Evolutionary conservation across 2,329 filamentous ascomycete species (phyloP).

Genomic region (Truncatella angustata): DNA sequence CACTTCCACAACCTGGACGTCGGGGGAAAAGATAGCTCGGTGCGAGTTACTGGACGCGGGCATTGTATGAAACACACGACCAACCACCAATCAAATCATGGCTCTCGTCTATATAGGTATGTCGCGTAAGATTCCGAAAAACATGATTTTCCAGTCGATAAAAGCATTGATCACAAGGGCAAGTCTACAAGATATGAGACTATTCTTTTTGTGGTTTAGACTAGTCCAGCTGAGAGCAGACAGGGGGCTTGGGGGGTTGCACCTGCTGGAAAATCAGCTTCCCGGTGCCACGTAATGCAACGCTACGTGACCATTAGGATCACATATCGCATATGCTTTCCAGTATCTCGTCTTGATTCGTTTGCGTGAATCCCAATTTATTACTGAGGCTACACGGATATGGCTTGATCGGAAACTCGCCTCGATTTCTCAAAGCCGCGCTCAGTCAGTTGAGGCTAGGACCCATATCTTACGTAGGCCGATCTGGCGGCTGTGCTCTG

Average conservation of each 20-base stretch:
- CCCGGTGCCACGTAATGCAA: slow-evolving; percentile 3
- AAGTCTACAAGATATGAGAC: no score
- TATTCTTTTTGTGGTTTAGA: no score
- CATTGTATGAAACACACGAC: neutral
- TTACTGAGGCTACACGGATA: no score
- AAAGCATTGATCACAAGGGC: no score
- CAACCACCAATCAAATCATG: neutral
- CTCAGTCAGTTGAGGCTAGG: neutral
- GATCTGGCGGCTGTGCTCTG: neutral
- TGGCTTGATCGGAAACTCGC: no score
- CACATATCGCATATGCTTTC: no score
- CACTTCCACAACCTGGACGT: slow-evolving; percentile 32
- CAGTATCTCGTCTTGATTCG: no score
- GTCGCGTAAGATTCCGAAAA: neutral
- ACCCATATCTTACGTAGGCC: neutral
- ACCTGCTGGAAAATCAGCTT: neutral
- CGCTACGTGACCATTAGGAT: no score
- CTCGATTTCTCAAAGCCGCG: no score
- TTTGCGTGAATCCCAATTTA: no score
- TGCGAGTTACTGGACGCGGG: neutral
- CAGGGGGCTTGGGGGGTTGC: neutral
- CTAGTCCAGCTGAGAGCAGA: neutral
- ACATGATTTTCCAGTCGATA: neutral
- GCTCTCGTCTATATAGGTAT: neutral
- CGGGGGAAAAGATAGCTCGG: neutral